Percentiles rank a stretch among this genome's conserved stretches.
These are phyloP conservation scores for Phytophthora fragariaefolia DNA, from an alignment of 352 stramenopile genomes.

Conservation along the genomic window DNA sequence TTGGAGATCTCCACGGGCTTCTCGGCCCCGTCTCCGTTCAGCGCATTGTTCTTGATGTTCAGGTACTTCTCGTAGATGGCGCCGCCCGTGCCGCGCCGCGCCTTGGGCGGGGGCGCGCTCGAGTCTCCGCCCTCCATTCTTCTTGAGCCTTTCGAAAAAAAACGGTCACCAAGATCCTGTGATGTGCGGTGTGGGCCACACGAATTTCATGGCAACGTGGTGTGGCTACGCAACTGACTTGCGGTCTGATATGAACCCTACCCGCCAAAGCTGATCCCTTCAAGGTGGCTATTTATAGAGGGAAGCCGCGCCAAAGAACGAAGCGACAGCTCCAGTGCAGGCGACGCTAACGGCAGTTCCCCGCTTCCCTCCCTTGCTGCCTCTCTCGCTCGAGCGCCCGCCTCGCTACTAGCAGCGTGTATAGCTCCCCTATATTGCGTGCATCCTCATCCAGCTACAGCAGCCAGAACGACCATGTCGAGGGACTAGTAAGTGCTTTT, in stretches of 20 bases:
- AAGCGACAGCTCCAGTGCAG: constrained; percentile 11
- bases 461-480: constrained; percentile 59
- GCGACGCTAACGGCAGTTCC: constrained; percentile 12
- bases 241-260: constrained; percentile 23
- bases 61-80: constrained; percentile 59
- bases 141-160: constrained; percentile 23
- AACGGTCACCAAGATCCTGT: constrained; percentile 3
- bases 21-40: constrained; percentile 11
- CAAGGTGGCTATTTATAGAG: constrained; percentile 37
- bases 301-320: constrained; percentile 14
- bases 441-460: neutral
- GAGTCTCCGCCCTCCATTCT: constrained; percentile 39
- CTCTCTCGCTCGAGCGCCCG: neutral
- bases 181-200: constrained; percentile 23
- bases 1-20: constrained; percentile 54
- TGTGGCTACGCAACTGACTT: constrained; percentile 9
- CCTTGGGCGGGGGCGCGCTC: constrained; percentile 23
- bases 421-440: neutral
- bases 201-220: neutral
- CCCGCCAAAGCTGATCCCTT: constrained; percentile 33
- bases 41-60: constrained; percentile 53
- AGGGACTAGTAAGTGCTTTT: constrained; percentile 82
- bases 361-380: constrained; percentile 16
- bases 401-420: constrained; percentile 8
- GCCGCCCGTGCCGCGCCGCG: constrained; percentile 24